Conservation (phyloP, 2,329 filamentous ascomycete genomes). For the Paecilomyces variotii region DNA sequence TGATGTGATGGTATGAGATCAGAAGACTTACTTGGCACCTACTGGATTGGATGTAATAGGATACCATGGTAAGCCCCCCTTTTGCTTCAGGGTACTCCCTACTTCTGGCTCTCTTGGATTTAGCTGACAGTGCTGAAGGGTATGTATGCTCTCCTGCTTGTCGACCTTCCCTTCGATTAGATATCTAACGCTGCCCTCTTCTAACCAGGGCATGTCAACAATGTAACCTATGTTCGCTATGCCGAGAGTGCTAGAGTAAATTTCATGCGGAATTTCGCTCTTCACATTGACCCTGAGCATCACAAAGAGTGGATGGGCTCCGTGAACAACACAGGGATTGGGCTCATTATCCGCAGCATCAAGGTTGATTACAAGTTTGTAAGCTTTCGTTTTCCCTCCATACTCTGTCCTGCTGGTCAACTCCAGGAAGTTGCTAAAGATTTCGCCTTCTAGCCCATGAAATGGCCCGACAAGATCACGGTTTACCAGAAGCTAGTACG, state of each 20-base stretch:
- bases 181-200: not conserved
- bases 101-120: not conserved
- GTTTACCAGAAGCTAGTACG: constrained; percentile 70
- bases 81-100: not conserved
- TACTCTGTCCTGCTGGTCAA: not conserved
- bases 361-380: constrained; percentile 84
- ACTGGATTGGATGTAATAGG: constrained; percentile 20
- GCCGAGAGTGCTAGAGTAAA: constrained; percentile 75
- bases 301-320: constrained; percentile 59
- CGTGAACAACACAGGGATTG: constrained; percentile 57
- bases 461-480: constrained; percentile 71
- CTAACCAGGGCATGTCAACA: constrained; percentile 68
- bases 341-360: constrained; percentile 72
- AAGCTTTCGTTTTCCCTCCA: constrained; percentile 19
- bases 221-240: constrained; percentile 73
- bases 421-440: not conserved
- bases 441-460: constrained; percentile 57
- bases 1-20: not conserved
- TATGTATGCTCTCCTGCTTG: constrained; percentile 9
- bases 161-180: not conserved
- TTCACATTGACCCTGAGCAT: constrained; percentile 54
- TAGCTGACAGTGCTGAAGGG: constrained; percentile 15
- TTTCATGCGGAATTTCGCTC: constrained; percentile 64
- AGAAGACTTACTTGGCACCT: constrained; percentile 11
- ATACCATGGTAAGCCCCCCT: constrained; percentile 37